Evolutionary conservation across 345 rosid genomes (phyloP), one percentile per base, ranked within the genome.

Genomic region (Odontarrhena argentea): DNA sequence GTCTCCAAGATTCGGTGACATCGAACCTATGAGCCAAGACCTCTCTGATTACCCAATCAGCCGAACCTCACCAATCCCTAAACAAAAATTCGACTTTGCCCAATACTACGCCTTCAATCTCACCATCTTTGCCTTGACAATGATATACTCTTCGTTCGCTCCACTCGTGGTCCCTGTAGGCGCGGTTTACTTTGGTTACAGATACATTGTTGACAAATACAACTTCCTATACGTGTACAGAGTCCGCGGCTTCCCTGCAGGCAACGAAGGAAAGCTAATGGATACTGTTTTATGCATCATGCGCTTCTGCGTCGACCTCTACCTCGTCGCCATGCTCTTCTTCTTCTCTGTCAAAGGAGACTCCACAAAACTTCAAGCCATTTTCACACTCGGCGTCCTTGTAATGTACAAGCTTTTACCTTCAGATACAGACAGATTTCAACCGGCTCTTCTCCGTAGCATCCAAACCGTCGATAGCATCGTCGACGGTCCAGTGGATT

Each of bases 181-280:
- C 46, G 91, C 96, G 1, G 78, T 85, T 70, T 91, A 91, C 77
- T 94, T 91, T 43, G 99, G 99, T 69, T 94, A 94, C 71, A 82
- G 97, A 78, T 94, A 91, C 68, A 81, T 91, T 67, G 99, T 94
- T 0, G 97, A 94, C 78, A 91, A 94, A 76, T 94, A 94, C 83
- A 94, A 94, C 81, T 94, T 94, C 78, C 80, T 94, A 14, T 94
- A 85, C 55, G 87, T 91, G 11, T 94, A 91, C 75, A 83, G 99
- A 84, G 99, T 91, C 14, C 79, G 85, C 3, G 99, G 97, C 11
- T 94, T 94, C 73, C 96, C 99, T 65, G 95, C 97, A 22, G 96
- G 97, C 40, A 94, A 94, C 41, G 99, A 94, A 48, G 99, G 99
- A 70, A 94, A 87, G 84, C 77, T 94, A 75, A 90, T 91, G 99